Evolutionary conservation across 352 stramenopile genomes (phyloP), one percentile per base, ranked within the genome.

Genomic region (Phytophthora hibernalis): DNA sequence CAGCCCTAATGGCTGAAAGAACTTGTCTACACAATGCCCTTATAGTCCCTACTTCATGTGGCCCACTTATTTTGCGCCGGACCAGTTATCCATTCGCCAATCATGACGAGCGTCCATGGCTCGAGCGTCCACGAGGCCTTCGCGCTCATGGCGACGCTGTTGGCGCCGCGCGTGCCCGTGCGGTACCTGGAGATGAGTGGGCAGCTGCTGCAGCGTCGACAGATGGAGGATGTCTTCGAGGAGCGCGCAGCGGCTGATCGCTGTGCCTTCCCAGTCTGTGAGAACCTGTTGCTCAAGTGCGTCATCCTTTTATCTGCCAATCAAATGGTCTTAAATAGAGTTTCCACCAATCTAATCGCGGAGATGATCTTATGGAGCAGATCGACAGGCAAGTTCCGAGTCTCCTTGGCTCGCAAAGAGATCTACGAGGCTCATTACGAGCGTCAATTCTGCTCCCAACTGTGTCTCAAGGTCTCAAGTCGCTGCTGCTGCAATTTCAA

Each of bases 201-300:
- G 16, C 61, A 80, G 40, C 79, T 96, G 51, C 74, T 96, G 43
- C 88, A 94, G 71, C 82, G 80, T 20, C 78, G 83, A 24, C 88
- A 96, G 69, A 78, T 94, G 65, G 81, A 93, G 63, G 87, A 85
- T 5, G 82, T 96, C 21, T 95, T 94, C 56, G 83, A 94, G 47
- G 88, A 96, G 63, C 88, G 88, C 40, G 68, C 80, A 1, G 76
- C 88, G 31, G 84, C 91, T 47, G 71, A 60, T 28, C 83, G 85
- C 47, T 96, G 88, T 53, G 88, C 74, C 12, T 91, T 93, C 49
- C 88, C 88, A 20, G 58, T 76, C n/a, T 96, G 88, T 51, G 71
- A 69, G 56, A 89, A 91, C 24, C 56, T 49, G 20, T 61, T 94
- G 20, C 13, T 52, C 30, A 72, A 77, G 87, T 90, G 50, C 54